Conservation (phyloP, 371 early-diverging fungal genomes). For the Gilbertella persicaria region DNA sequence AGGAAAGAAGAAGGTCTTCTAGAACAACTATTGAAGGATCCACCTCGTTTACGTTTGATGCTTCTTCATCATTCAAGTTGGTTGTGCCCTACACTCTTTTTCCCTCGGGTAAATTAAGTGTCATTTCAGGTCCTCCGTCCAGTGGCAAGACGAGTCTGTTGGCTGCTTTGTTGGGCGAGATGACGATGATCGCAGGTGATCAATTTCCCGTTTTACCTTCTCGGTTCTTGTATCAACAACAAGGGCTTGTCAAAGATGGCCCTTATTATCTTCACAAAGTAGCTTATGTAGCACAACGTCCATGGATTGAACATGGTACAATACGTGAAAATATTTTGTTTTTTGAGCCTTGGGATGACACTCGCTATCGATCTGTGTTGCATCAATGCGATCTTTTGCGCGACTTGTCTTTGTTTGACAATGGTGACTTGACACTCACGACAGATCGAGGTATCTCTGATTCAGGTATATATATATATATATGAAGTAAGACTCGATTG, state of each 20-base stretch:
- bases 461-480: no score
- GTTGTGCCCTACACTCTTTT: constrained; percentile 45
- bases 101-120: constrained; percentile 55
- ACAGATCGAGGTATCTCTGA: background rate
- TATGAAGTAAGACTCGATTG: no score
- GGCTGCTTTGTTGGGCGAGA: constrained; percentile 68
- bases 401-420: constrained; percentile 75
- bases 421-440: constrained; percentile 76
- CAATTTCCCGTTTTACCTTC: constrained; percentile 39
- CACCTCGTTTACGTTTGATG: background rate
- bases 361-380: constrained; percentile 67
- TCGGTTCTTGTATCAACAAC: constrained; percentile 7
- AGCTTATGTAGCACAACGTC: constrained; percentile 74
- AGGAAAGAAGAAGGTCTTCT: no score
- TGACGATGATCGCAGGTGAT: constrained; percentile 48
- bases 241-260: constrained; percentile 17
- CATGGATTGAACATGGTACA: constrained; percentile 82
- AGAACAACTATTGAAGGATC: no score
- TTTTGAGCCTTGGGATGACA: constrained; percentile 66
- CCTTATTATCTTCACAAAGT: constrained; percentile 37
- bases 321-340: constrained; percentile 86
- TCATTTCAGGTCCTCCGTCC: constrained; percentile 65
- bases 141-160: constrained; percentile 72
- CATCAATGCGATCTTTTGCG: constrained; percentile 66
- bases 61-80: constrained; percentile 10